Evolutionary conservation across 116 monocot species (phyloP).

Genomic region (Cymodocea nodosa): DNA sequence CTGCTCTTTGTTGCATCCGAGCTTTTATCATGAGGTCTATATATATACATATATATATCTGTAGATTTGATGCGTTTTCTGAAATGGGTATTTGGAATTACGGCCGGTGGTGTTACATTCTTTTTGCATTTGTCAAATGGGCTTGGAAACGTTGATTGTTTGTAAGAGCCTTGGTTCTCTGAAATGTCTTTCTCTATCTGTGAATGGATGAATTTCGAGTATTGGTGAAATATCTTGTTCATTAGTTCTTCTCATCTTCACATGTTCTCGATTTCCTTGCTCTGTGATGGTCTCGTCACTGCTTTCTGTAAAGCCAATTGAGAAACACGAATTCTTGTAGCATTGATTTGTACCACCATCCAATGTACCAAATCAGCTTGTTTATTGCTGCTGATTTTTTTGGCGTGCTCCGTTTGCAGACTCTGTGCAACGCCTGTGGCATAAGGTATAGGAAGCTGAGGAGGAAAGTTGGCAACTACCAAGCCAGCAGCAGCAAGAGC

Average conservation of each 20-base stretch:
- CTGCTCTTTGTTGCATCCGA: background rate
- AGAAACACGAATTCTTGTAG: too few species aligned
- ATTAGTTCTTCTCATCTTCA: background rate
- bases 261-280: too few species aligned
- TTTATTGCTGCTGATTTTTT: background rate
- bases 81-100: background rate
- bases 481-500: background rate
- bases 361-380: background rate
- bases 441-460: constrained; percentile 23
- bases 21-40: too few species aligned
- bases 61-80: background rate
- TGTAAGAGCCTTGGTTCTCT: background rate
- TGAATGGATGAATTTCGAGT: too few species aligned
- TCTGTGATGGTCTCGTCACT: background rate
- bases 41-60: too few species aligned
- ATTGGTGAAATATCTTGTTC: too few species aligned
- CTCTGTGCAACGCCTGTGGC: constrained; percentile 47
- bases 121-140: background rate
- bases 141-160: background rate
- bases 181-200: too few species aligned
- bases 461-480: constrained; percentile 1
- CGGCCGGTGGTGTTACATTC: background rate
- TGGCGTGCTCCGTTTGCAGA: constrained; percentile 9
- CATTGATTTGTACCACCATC: too few species aligned
- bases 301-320: too few species aligned